These are phyloP conservation scores for Gaeumannomyces tritici DNA, from an alignment of 2,329 filamentous ascomycete genomes.

Conservation along the genomic window DNA sequence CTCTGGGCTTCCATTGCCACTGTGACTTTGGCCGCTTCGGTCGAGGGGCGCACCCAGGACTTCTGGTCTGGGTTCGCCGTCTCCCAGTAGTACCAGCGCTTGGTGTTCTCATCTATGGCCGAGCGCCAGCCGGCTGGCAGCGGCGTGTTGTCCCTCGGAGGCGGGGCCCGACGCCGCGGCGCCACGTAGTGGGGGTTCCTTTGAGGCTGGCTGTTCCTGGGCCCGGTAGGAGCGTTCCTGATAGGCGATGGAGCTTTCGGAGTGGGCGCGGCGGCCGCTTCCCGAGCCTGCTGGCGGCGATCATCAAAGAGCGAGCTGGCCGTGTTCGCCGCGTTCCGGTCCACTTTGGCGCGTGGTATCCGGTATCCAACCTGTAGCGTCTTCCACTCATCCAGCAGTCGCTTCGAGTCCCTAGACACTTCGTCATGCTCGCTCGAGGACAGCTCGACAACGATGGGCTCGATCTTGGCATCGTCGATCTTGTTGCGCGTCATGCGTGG, in stretches of 20 bases:
- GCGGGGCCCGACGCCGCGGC: slow-evolving; percentile 1
- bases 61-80: slow-evolving; percentile 35
- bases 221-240: slow-evolving; percentile 44
- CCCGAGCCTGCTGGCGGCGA: slow-evolving; percentile 51
- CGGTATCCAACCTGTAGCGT: slow-evolving; percentile 85
- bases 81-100: slow-evolving; percentile 67
- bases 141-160: slow-evolving; percentile 14
- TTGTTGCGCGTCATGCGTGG: slow-evolving; percentile 93
- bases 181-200: slow-evolving; percentile 36
- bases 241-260: slow-evolving; percentile 33
- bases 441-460: slow-evolving; percentile 65
- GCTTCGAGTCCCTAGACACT: slow-evolving; percentile 61
- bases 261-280: slow-evolving; percentile 17
- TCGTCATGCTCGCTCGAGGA: slow-evolving; percentile 60
- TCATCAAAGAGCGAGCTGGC: slow-evolving; percentile 48
- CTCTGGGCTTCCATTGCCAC: slow-evolving; percentile 50
- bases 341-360: slow-evolving; percentile 82
- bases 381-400: slow-evolving; percentile 75
- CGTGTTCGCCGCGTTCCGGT: slow-evolving; percentile 49
- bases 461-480: slow-evolving; percentile 92
- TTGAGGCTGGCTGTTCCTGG: slow-evolving; percentile 49
- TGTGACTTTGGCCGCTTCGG: slow-evolving; percentile 53
- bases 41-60: slow-evolving; percentile 72
- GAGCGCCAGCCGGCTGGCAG: slow-evolving; percentile 83
- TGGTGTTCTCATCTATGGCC: slow-evolving; percentile 60